Base-by-base conservation (phyloP, 2,329 filamentous ascomycete genomes). In the Pleomassaria siparia region DNA sequence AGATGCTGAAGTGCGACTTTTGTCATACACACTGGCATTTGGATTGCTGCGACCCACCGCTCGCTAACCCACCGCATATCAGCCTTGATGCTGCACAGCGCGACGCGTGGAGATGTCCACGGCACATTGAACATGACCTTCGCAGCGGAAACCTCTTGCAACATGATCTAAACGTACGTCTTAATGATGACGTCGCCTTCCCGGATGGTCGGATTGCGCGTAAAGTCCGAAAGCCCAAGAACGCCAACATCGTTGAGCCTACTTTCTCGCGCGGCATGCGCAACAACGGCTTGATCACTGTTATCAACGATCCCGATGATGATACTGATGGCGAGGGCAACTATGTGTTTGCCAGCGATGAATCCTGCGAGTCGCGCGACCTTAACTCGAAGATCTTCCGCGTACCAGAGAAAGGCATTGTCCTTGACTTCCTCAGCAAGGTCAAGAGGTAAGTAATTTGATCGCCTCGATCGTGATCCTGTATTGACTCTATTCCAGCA, bases 21-120 rank as follows among this genome's bases (percentile, higher is more conserved):
- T 99, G 92, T 72, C 78, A 82, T 11, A 80, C 89, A 26, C 81
- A 86, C 64, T 99, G 91, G 88, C 94, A 99, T 74, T 77, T 96
- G 43, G 92, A 97, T 71, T 99, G 94, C 72, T 76, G 95, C 13
- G 86, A 95, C 64, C 89, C 90, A 22, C 91, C 92, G 26, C 74
- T 91, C 63, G 84, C 91, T 26, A 84, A 88, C 46, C 88, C 90
- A 30, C 91, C 91, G 10, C 80, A 84, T 44, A 66, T 72, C 47
- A 62, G 59, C 50, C 57, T 63, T 39, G 66, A 79, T 42, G 76
- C 76, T 55, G 76, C 76, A 42, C 78, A 86, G 43, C 84, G 86
- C 39, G 75, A 77, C 62, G 87, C 85, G 46, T 99, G 91, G 89
- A 87, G 85, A 71, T 99, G 94, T 66, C 92, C 92, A 41, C 84